Evolutionary conservation across 495 filamentous ascomycete genomes (phyloP).

Genomic region (Halenospora varia): DNA sequence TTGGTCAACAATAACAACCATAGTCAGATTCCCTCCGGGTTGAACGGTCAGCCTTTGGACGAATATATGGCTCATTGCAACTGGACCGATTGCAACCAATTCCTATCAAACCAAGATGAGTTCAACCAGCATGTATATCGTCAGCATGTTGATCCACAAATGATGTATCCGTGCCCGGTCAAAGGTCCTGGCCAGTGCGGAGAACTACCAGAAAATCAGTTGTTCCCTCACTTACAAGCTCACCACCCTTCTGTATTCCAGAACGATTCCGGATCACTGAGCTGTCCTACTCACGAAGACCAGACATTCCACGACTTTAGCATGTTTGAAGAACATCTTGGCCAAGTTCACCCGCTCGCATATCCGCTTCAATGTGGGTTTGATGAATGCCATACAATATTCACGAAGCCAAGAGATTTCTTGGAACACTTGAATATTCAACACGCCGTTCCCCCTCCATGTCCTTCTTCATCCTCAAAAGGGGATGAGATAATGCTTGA

Average conservation of each 20-base stretch:
- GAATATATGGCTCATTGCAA: background rate
- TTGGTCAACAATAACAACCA: too few species aligned
- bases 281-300: conserved; percentile 16
- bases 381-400: conserved; percentile 9
- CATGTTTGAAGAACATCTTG: conserved; percentile 22
- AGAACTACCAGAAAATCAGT: background rate
- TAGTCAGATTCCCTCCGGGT: too few species aligned
- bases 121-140: conserved; percentile 11
- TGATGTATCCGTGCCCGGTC: conserved; percentile 19
- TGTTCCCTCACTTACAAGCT: background rate
- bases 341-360: conserved; percentile 13
- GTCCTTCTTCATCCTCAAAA: background rate
- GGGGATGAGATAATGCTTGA: conserved; percentile 1
- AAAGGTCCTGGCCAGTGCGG: background rate
- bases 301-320: conserved; percentile 12
- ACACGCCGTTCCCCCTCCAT: conserved; percentile 7
- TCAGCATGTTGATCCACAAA: conserved; percentile 21
- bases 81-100: background rate
- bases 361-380: conserved; percentile 13
- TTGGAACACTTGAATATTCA: conserved; percentile 11
- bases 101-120: background rate
- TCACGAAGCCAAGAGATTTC: conserved; percentile 14
- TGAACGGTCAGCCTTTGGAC: background rate
- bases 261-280: background rate
- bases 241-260: background rate